These are phyloP conservation scores for Citrus cavaleriei DNA, from an alignment of 345 rosid genomes.

Conservation along the genomic window DNA sequence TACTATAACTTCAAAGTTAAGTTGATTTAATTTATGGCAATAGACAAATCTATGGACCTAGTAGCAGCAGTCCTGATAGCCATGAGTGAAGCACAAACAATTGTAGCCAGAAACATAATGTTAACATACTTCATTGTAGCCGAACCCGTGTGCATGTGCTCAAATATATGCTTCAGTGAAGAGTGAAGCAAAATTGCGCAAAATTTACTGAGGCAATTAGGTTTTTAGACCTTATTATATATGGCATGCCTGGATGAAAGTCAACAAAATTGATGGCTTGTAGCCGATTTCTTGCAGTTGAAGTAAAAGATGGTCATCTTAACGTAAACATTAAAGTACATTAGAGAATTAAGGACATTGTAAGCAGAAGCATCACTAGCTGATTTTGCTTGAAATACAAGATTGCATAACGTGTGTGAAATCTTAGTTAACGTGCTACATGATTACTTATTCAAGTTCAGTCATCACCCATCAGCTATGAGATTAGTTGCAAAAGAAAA, in stretches of 20 bases:
- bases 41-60: conserved; percentile 19
- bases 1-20: too few species aligned
- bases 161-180: conserved; percentile 13
- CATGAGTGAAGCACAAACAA: conserved; percentile 17
- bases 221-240: conserved; percentile 2
- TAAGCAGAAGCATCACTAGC: neutral
- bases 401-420: neutral
- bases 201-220: conserved; percentile 13
- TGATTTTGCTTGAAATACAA: neutral
- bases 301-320: conserved; percentile 27
- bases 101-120: neutral
- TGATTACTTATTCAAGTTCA: neutral
- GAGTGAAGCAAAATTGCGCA: conserved; percentile 16
- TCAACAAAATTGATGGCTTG: conserved; percentile 22
- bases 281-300: conserved; percentile 39
- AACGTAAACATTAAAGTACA: conserved; percentile 3
- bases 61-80: conserved; percentile 12
- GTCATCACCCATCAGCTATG: too few species aligned
- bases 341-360: neutral
- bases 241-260: conserved; percentile 7
- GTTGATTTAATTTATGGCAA: too few species aligned
- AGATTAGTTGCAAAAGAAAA: too few species aligned
- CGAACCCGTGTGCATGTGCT: conserved; percentile 19
- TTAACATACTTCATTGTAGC: neutral
- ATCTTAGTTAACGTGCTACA: neutral